Percentiles rank a stretch among this genome's conserved stretches.
These are phyloP conservation scores for Triticum turgidum DNA, from an alignment of 176 grass and related monocot genomes.

Conservation along the genomic window DNA sequence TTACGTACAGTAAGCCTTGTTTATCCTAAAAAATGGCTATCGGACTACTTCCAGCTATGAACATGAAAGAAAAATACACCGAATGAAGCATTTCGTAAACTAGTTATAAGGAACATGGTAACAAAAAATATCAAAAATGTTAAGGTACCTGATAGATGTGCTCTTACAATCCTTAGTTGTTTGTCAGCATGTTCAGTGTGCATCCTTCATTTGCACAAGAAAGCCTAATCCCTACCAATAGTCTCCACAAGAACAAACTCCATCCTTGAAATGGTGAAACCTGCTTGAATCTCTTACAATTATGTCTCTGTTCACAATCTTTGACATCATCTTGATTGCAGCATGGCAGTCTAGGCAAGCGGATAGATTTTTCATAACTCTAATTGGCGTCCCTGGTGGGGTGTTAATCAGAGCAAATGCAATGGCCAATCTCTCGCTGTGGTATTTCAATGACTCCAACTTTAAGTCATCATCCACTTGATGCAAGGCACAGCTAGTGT, in stretches of 20 bases:
- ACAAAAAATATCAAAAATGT: slow-evolving; percentile 1
- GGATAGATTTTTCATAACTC: slow-evolving; percentile 77
- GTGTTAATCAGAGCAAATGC: slow-evolving; percentile 73
- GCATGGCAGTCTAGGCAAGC: slow-evolving; percentile 66
- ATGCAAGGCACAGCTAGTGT: slow-evolving; percentile 66
- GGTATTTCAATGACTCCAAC: slow-evolving; percentile 76
- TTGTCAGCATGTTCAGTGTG: neutral
- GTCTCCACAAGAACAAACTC: slow-evolving; percentile 75
- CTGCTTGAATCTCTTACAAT: slow-evolving; percentile 68
- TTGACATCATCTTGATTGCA: slow-evolving; percentile 73
- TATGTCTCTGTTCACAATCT: slow-evolving; percentile 69
- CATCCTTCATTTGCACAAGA: neutral
- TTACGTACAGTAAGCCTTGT: slow-evolving; percentile 47
- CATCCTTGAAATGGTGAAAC: slow-evolving; percentile 84
- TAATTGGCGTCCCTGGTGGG: slow-evolving; percentile 46
- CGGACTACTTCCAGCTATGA: slow-evolving; percentile 51
- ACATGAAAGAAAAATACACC: slow-evolving; percentile 39
- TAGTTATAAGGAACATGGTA: neutral
- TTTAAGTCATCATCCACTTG: slow-evolving; percentile 71
- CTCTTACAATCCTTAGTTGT: neutral
- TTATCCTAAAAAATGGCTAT: slow-evolving; percentile 54
- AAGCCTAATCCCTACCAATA: slow-evolving; percentile 54
- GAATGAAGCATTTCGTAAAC: neutral
- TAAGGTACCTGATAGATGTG: slow-evolving; percentile 19
- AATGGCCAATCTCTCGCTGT: slow-evolving; percentile 83